Base-by-base conservation (phyloP, 352 stramenopile genomes). In the Phytophthora aleatoria region DNA sequence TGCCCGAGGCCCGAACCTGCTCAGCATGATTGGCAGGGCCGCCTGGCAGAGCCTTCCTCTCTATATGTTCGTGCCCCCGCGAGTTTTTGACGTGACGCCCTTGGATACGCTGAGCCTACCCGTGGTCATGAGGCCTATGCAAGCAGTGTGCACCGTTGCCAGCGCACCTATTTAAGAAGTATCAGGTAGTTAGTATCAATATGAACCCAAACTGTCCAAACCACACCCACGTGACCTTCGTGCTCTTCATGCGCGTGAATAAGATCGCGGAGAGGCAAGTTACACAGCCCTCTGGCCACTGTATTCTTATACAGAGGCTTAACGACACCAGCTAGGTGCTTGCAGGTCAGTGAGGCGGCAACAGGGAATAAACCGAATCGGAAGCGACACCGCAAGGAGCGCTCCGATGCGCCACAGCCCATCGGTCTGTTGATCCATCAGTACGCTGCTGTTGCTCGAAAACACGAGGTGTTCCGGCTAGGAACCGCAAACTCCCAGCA, bases 1-100 rank as follows among this genome's bases (percentile, higher is more conserved):
- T 83, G 50, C 61, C 69, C 0, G 41, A 69, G 30, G 52, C 61
- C 27, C 67, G 28, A 36, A 64, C 71, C 0, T 83, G 71, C 53
- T 77, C 74, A 10, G 74, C 74, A 55, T 85, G 50, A 78, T 41
- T 7, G 33, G 8, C 31, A 47, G 15, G 12, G 7, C 8, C 31
- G 26, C 10, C 10, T 16, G 47, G 33, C 9, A 43, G 30, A 2
- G 41, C 15, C 24, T 55, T 8, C 11, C 33, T 10, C 30, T 47
- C 31, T 69, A 27, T 59, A 13, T 58, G 61, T 69, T 53, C 50
- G 43, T 52, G 35, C 44, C 42, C 15, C 16, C 33, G 30, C 48
- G 33, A 64, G 62, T 61, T 66, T 56, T 70, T 64, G 55, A 61
- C 35, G 26, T 69, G 44, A 48, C 31, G 35, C 27, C 15, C 44